Conservation (phyloP, 164 flowering plant species). For the Vitis amurensis region DNA sequence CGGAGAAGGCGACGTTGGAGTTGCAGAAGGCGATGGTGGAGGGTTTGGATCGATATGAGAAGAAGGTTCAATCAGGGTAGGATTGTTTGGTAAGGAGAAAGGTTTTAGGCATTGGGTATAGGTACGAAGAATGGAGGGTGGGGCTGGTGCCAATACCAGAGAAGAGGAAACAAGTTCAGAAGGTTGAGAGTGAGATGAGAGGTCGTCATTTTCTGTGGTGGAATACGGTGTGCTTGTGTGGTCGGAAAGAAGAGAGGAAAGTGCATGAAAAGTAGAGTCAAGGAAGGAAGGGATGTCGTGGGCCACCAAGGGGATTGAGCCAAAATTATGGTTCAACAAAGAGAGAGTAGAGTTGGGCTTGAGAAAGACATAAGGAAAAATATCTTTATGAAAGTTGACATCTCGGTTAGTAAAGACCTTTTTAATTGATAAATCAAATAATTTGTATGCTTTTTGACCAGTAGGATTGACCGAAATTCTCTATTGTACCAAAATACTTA, state of each 20-base stretch:
- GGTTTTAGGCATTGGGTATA: too few species aligned
- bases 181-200: neutral
- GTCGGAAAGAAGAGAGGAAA: neutral
- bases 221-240: neutral
- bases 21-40: too few species aligned
- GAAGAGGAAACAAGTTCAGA: neutral
- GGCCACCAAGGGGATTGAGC: neutral
- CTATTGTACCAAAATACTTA: too few species aligned
- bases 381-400: neutral
- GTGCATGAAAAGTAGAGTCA: neutral
- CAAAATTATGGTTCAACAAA: neutral
- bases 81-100: too few species aligned
- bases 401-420: neutral
- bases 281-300: too few species aligned
- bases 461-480: too few species aligned
- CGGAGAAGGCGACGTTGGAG: too few species aligned
- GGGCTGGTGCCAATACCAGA: neutral
- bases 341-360: neutral
- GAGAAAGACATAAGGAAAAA: neutral
- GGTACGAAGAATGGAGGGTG: neutral
- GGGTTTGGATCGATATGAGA: neutral
- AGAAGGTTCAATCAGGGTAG: too few species aligned
- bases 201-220: too few species aligned
- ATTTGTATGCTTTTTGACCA: too few species aligned
- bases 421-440: conserved; percentile 4